Evolutionary conservation across 495 filamentous ascomycete genomes (phyloP).

Genomic region (Xylaria nigripes): DNA sequence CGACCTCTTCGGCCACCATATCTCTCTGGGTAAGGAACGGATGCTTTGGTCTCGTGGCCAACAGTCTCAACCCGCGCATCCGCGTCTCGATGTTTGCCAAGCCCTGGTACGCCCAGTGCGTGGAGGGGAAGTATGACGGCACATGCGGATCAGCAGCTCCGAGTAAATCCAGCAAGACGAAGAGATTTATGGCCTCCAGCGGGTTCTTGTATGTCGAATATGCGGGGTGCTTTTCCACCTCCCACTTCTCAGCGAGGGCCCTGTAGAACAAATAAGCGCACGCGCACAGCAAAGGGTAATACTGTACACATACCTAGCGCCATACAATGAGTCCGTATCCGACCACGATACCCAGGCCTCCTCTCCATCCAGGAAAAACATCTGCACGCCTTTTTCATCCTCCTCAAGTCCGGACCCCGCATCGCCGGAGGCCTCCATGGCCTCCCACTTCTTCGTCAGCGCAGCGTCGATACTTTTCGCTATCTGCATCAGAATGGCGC

Average conservation of each 20-base stretch:
- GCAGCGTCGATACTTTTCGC: constrained; percentile 35
- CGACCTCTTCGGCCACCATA: constrained; percentile 45
- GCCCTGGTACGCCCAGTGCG: constrained; percentile 80
- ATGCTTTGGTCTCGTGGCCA: constrained; percentile 26
- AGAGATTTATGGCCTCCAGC: constrained; percentile 68
- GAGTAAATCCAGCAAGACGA: constrained; percentile 82
- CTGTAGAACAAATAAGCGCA: background rate
- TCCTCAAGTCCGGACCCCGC: constrained; percentile 26
- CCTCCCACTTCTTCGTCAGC: constrained; percentile 31
- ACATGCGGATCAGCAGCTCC: constrained; percentile 58
- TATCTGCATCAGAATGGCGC: constrained; percentile 74
- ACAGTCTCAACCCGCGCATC: constrained; percentile 44
- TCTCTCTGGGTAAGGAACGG: constrained; percentile 42
- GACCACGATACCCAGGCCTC: constrained; percentile 78
- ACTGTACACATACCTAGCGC: constrained; percentile 44
- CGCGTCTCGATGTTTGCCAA: constrained; percentile 62
- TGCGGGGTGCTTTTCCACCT: constrained; percentile 54
- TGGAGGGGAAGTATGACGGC: constrained; percentile 72
- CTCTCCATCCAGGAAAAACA: constrained; percentile 82
- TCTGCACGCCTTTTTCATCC: constrained; percentile 61
- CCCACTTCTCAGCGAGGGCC: constrained; percentile 72
- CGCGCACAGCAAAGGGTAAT: background rate
- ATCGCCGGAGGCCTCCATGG: constrained; percentile 29
- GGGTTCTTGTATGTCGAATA: constrained; percentile 62
- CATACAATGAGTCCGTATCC: constrained; percentile 70